Percentiles rank a stretch among this genome's conserved stretches.
Conservation (phyloP, 208 protist genomes). For the Borovskyia barvae region DNA sequence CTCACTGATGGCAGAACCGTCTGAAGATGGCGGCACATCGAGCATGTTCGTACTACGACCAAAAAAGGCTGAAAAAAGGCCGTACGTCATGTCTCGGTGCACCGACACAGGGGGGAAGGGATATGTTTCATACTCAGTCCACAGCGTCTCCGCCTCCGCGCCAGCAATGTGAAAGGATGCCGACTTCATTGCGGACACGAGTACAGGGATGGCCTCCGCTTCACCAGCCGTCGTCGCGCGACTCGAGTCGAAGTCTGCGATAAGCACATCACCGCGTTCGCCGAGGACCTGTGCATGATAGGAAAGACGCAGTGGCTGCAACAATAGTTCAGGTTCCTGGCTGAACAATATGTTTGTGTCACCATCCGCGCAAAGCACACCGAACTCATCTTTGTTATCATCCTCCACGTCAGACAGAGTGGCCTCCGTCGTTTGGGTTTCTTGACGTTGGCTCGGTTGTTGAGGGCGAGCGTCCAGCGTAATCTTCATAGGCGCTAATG, state of each 20-base stretch:
- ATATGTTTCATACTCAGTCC: slow-evolving; percentile 84
- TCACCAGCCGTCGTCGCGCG: slow-evolving; percentile 24
- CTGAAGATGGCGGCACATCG: background rate
- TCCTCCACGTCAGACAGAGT: background rate
- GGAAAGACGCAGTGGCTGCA: slow-evolving; percentile 36
- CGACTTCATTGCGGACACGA: slow-evolving; percentile 63
- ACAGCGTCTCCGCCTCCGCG: slow-evolving; percentile 68
- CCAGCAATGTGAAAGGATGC: slow-evolving; percentile 63
- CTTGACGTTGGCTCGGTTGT: background rate
- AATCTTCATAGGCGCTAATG: slow-evolving; percentile 52
- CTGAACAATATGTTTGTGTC: slow-evolving; percentile 19
- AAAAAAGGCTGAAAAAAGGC: slow-evolving; percentile 77
- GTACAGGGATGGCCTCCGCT: slow-evolving; percentile 59
- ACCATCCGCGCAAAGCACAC: slow-evolving; percentile 25
- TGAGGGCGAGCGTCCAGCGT: slow-evolving; percentile 6
- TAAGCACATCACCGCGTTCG: slow-evolving; percentile 63
- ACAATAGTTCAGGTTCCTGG: slow-evolving; percentile 28
- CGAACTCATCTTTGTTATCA: slow-evolving; percentile 16
- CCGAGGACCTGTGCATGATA: slow-evolving; percentile 75
- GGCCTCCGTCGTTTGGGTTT: background rate
- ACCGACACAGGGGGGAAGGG: slow-evolving; percentile 29
- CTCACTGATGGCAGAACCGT: background rate
- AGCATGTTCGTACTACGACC: slow-evolving; percentile 15
- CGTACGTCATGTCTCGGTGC: slow-evolving; percentile 40
- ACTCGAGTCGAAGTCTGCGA: slow-evolving; percentile 51